phyloP scores from a whole-genome alignment of 1,139 yeast species.

The Taiozyma sp. region DNA sequence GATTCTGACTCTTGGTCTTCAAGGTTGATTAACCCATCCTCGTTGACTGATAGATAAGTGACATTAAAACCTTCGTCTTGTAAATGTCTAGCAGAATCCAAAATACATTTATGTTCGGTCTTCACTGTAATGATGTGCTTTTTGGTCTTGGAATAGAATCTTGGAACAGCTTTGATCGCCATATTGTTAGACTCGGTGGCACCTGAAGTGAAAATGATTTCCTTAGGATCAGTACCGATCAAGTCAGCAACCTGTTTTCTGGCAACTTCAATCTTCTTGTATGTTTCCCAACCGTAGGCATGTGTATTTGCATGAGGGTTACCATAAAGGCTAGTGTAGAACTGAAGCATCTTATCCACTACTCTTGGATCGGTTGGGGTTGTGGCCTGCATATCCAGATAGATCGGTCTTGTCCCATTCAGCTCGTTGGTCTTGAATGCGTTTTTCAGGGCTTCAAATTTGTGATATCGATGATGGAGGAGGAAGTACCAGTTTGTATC shows the following conservation, averaged over 20 bases:
- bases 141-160: constrained; percentile 85
- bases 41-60: constrained; percentile 80
- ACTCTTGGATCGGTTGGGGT: constrained; percentile 98
- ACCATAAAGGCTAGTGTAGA: constrained; percentile 91
- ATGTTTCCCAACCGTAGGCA: constrained; percentile 99
- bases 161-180: constrained; percentile 92
- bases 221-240: constrained; percentile 93
- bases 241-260: constrained; percentile 75
- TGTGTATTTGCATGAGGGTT: constrained; percentile 98
- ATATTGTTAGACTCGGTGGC: constrained; percentile 97
- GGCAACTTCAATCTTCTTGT: constrained; percentile 83
- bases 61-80: constrained; percentile 97
- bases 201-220: constrained; percentile 93
- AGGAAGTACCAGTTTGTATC: constrained; percentile 30
- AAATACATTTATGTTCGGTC: constrained; percentile 96
- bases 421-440: constrained; percentile 33
- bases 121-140: constrained; percentile 93
- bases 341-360: constrained; percentile 86
- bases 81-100: constrained; percentile 91
- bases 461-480: constrained; percentile 3
- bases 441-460: constrained; percentile 27
- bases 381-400: constrained; percentile 94
- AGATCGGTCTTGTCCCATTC: constrained; percentile 77
- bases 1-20: no score
- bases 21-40: constrained; percentile 76